Percentiles rank a stretch among this genome's conserved stretches.
These are phyloP conservation scores for Purshia tridentata DNA, from an alignment of 306 rosid genomes.

Conservation along the genomic window DNA sequence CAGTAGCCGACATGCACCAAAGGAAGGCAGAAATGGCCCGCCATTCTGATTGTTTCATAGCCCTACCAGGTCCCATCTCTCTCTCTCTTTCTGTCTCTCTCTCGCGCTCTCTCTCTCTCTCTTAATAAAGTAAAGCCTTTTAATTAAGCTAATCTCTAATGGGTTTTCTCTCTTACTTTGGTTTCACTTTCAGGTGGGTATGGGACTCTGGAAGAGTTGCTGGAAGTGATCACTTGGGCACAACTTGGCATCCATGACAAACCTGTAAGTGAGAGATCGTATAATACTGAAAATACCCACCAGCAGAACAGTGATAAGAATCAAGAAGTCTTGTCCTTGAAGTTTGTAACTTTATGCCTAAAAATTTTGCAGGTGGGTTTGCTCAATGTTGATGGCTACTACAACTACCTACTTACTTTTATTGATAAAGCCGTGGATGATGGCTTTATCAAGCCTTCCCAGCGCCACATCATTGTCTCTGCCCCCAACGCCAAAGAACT, in stretches of 20 bases:
- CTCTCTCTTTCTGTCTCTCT: slow-evolving; percentile 3
- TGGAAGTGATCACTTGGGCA: slow-evolving; percentile 65
- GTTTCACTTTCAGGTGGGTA: slow-evolving; percentile 46
- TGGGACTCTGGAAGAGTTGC: slow-evolving; percentile 57
- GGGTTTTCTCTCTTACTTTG: not conserved
- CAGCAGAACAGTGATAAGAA: not conserved
- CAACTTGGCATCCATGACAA: slow-evolving; percentile 66
- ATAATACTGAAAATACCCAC: not conserved
- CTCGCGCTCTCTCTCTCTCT: slow-evolving; percentile 7
- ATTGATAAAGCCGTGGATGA: slow-evolving; percentile 64
- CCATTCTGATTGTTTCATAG: slow-evolving; percentile 61
- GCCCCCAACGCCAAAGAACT: slow-evolving; percentile 58
- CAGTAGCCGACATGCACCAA: slow-evolving; percentile 65
- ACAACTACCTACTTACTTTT: slow-evolving; percentile 48
- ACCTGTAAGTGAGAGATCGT: slow-evolving; percentile 37
- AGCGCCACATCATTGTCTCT: slow-evolving; percentile 52
- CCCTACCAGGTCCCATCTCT: slow-evolving; percentile 52
- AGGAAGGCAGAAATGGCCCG: slow-evolving; percentile 74
- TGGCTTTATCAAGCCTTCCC: slow-evolving; percentile 61
- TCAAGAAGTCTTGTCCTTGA: not conserved
- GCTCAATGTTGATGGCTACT: slow-evolving; percentile 60
- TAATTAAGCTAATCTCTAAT: not conserved
- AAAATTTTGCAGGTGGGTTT: slow-evolving; percentile 47
- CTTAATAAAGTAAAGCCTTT: not conserved
- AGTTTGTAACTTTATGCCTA: not conserved